Evolutionary conservation across 306 rosid species (phyloP), one percentile per base, ranked within the genome.

Genomic region (Astragalus glycyphyllos): DNA sequence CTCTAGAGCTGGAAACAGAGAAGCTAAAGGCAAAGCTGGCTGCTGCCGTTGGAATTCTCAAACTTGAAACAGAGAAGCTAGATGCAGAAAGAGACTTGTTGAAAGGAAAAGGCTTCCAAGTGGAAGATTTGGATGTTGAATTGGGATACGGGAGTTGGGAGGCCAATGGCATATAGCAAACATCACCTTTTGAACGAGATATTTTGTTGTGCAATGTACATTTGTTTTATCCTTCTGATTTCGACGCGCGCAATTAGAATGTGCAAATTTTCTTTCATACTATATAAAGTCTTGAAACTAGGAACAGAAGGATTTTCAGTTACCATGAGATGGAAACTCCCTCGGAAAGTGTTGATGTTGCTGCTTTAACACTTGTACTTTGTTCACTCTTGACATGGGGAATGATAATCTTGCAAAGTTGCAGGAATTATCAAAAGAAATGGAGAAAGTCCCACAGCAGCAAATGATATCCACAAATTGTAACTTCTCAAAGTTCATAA

Each of bases 401-500:
- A 69, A 58, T 74, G 62, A 63, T 68, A 71, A 80, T 29, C 75
- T 37, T 51, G 45, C 50, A 63, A 10, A 37, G 49, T 37, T 51
- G 50, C 45, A 63, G n/a, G 44, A 56, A 72, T 49, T 57, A 48
- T 57, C 53, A 48, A 72, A 44, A 57, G 26, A 72, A 76, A 63
- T 67, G 74, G 13, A 38, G 57, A 64, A 57, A 20, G 23, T 20
- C 23, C 23, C 23, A 20, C 23, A 20, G 23, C 23, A 20, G 23
- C 23, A 20, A 20, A 16, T 37, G 23, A 44, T 57, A 65, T 61
- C 54, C 60, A 75, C 45, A 79, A 71, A 26, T 76, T 44, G n/a
- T 35, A 53, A 86, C 92, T 80, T 77, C 51, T 46, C 73, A 15
- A 70, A 78, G n/a, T 64, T 72, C 82, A 16, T 65, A 53, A 74